Percentiles rank a stretch among this genome's conserved stretches.
Evolutionary conservation across 805 yeast genomes (phyloP).

Genomic region (Metschnikowia bowlesiae): DNA sequence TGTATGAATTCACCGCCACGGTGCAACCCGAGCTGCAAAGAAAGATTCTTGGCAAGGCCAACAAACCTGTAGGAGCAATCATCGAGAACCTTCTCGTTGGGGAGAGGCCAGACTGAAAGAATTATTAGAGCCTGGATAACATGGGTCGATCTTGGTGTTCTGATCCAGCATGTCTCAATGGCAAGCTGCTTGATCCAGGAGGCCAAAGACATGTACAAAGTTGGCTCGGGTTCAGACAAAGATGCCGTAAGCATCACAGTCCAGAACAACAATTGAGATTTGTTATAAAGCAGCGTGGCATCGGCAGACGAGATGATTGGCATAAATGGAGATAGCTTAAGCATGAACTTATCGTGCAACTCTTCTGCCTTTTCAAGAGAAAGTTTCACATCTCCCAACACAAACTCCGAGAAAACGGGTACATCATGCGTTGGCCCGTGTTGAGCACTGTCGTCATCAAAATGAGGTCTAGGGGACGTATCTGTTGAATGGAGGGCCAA

Average conservation of each 20-base stretch:
- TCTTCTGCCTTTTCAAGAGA: constrained; percentile 64
- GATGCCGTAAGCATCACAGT: constrained; percentile 84
- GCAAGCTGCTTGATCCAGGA: constrained; percentile 80
- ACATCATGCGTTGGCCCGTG: constrained; percentile 7
- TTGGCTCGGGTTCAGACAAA: constrained; percentile 81
- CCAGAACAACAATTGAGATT: constrained; percentile 86
- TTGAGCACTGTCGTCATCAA: constrained; percentile 5
- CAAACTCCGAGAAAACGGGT: constrained; percentile 52
- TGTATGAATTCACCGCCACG: constrained; percentile 82
- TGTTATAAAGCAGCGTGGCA: constrained; percentile 74
- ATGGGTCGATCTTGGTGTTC: constrained; percentile 91
- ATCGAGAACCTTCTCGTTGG: constrained; percentile 86
- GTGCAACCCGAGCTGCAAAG: constrained; percentile 84
- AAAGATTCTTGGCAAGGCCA: constrained; percentile 79
- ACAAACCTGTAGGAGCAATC: constrained; percentile 88
- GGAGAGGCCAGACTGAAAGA: constrained; percentile 88
- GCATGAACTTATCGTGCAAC: constrained; percentile 65
- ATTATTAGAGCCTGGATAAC: constrained; percentile 85
- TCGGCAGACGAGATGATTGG: constrained; percentile 71
- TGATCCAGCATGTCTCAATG: constrained; percentile 86
- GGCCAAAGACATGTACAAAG: constrained; percentile 69
- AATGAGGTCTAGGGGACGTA: constrained; percentile 26
- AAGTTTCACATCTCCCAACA: constrained; percentile 70
- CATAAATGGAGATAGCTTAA: constrained; percentile 65
- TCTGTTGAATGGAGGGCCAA: constrained; percentile 24